Evolutionary conservation across 192 early-diverging fungal genomes (phyloP), one percentile per base, ranked within the genome.

Genomic region (Coemansia sp.): DNA sequence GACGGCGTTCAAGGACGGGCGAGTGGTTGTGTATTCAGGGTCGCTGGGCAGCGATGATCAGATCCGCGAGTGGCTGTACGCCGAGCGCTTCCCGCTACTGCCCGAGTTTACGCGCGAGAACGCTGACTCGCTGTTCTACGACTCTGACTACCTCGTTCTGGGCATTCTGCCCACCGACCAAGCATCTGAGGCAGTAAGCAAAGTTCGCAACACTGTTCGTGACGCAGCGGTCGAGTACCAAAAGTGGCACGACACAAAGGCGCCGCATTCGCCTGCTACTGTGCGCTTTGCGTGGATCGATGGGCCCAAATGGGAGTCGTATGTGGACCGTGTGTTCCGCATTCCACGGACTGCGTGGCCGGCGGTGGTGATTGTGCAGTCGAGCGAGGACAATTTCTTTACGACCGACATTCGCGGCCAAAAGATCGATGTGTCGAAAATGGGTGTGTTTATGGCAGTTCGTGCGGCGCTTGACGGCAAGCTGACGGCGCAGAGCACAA

Each of bases 271-370:
- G 14, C 11, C 43, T n/a, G 32, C 43, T 5, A 61, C 62, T 17
- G 75, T 86, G 54, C 62, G 84, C 15, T 92, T 90, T 77, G 85
- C 84, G 9, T 87, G 85, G 76, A 64, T 90, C 51, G 84, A 90
- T 67, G 80, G 75, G 15, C 69, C 58, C 60, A 86, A 84, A 27
- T 92, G 87, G 86, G 67, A 70, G 7, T 67, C 84, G 29, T 91
- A 88, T 67, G 63, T 90, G 11, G 68, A 77, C 21, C 65, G 81
- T 12, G 84, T 84, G 38, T 88, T 84, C 68, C 73, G 73, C 21
- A 60, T 83, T 22, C 58, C 37, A 5, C 72, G 63, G 35, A 35
- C 57, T 1, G 51, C 62, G 35, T 72, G 74, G 56, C 85, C 85
- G 3, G 67, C 69, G 17, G 65, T 82, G 24, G 65, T 86, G n/a